Evolutionary conservation across 1,284 basidiomycete genomes (phyloP).

Genomic region (Trametes pubescens): DNA sequence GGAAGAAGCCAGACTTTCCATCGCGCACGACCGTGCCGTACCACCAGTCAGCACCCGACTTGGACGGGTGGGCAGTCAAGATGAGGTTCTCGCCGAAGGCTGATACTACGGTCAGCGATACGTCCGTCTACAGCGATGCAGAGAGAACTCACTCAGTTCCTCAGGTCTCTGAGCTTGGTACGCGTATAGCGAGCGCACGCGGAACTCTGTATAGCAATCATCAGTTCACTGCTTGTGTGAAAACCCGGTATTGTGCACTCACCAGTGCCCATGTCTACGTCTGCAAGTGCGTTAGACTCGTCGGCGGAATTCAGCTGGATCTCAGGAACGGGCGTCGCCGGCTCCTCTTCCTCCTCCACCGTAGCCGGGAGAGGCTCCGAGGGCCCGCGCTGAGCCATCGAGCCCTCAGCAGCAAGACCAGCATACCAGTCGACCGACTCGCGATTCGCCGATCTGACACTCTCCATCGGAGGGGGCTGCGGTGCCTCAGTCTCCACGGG

Average conservation of each 20-base stretch:
- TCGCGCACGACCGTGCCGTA: constrained; percentile 80
- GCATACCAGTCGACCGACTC: constrained; percentile 94
- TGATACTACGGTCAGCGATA: constrained; percentile 41
- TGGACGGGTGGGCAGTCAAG: constrained; percentile 85
- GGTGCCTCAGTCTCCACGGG: constrained; percentile 27
- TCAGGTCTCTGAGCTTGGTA: constrained; percentile 88
- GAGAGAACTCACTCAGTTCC: constrained; percentile 74
- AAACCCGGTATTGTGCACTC: constrained; percentile 36
- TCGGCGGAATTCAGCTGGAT: constrained; percentile 67
- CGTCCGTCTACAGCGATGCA: neutral
- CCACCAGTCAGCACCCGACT: constrained; percentile 92
- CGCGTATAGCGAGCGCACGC: constrained; percentile 82
- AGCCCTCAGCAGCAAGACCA: constrained; percentile 80
- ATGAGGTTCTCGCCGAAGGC: constrained; percentile 87
- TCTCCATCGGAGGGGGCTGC: constrained; percentile 39
- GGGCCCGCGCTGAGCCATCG: constrained; percentile 34
- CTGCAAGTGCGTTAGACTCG: constrained; percentile 68
- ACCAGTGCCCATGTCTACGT: constrained; percentile 80
- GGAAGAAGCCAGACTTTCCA: constrained; percentile 88
- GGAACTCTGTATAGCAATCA: constrained; percentile 56
- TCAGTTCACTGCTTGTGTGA: constrained; percentile 11
- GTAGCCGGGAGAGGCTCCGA: constrained; percentile 61
- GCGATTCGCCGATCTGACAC: constrained; percentile 58
- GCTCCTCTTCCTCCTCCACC: constrained; percentile 64
- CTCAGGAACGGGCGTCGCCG: constrained; percentile 49